Conservation (phyloP, 164 flowering plant genomes). For the Aristolochia contorta region DNA sequence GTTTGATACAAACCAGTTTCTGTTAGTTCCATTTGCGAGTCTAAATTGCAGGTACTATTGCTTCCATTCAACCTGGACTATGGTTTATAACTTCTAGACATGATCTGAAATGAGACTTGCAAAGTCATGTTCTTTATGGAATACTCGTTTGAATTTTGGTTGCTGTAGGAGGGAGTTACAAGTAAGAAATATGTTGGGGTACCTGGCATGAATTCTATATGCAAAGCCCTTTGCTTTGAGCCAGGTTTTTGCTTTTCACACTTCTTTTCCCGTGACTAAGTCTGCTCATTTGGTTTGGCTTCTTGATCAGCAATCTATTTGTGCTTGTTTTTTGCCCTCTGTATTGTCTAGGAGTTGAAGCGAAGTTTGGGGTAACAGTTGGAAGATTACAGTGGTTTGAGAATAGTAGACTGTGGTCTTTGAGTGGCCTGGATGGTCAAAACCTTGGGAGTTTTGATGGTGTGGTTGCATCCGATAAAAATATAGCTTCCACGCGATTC, state of each 20-base stretch:
- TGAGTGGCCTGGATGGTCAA: slow-evolving; percentile 56
- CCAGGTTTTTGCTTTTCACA: slow-evolving; percentile 31
- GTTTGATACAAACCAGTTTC: too few species aligned
- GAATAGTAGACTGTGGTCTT: slow-evolving; percentile 37
- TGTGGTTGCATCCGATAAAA: slow-evolving; percentile 71
- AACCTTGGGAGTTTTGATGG: slow-evolving; percentile 55
- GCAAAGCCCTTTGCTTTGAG: slow-evolving; percentile 50
- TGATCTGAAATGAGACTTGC: too few species aligned
- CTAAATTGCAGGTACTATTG: too few species aligned
- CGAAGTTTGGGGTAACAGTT: slow-evolving; percentile 52
- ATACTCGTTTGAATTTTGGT: slow-evolving; percentile 6
- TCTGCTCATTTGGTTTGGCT: too few species aligned
- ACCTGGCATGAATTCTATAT: slow-evolving; percentile 87
- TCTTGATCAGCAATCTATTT: too few species aligned
- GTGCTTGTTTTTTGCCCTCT: too few species aligned
- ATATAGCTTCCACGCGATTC: slow-evolving; percentile 43
- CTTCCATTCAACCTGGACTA: too few species aligned
- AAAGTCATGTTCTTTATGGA: background rate
- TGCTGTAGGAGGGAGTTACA: slow-evolving; percentile 37
- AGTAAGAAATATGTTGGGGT: slow-evolving; percentile 63
- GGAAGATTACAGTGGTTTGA: slow-evolving; percentile 64
- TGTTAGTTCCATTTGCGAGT: too few species aligned
- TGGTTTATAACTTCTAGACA: too few species aligned
- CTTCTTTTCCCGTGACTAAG: too few species aligned
- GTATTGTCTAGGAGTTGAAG: slow-evolving; percentile 44